Conservation (phyloP, 345 rosid species). For the Hibiscus trionum region DNA sequence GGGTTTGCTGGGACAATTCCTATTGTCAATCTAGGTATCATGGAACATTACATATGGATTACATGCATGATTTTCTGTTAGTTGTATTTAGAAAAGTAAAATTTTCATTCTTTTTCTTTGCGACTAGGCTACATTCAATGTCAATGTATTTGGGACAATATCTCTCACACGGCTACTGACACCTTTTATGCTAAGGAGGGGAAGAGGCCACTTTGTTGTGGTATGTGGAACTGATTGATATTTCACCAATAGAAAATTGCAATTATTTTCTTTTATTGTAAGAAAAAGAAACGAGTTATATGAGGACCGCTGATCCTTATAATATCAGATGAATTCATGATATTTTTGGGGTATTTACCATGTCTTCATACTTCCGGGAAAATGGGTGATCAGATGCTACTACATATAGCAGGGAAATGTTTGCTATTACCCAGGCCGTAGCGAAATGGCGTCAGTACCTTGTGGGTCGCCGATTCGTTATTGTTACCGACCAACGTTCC, state of each 20-base stretch:
- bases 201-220: constrained; percentile 93
- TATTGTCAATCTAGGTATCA: neutral
- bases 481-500: too few species aligned
- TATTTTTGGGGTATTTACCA: neutral
- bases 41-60: neutral
- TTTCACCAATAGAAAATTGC: neutral
- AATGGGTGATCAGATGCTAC: neutral
- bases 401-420: too few species aligned
- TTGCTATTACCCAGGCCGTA: too few species aligned
- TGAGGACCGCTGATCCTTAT: neutral
- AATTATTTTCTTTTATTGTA: neutral
- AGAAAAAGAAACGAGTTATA: neutral
- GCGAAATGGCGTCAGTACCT: too few species aligned
- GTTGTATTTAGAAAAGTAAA: neutral
- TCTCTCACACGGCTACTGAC: constrained; percentile 74
- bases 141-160: constrained; percentile 85
- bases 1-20: neutral
- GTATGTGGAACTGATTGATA: constrained; percentile 39
- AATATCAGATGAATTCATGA: neutral
- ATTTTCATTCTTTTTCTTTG: constrained; percentile 7
- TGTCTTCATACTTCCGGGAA: neutral
- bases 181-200: constrained; percentile 71
- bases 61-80: neutral
- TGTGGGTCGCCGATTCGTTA: too few species aligned
- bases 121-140: constrained; percentile 63